Evolutionary conservation across 2,329 filamentous ascomycete species (phyloP).

Genomic region (Sphaerulina populicola): DNA sequence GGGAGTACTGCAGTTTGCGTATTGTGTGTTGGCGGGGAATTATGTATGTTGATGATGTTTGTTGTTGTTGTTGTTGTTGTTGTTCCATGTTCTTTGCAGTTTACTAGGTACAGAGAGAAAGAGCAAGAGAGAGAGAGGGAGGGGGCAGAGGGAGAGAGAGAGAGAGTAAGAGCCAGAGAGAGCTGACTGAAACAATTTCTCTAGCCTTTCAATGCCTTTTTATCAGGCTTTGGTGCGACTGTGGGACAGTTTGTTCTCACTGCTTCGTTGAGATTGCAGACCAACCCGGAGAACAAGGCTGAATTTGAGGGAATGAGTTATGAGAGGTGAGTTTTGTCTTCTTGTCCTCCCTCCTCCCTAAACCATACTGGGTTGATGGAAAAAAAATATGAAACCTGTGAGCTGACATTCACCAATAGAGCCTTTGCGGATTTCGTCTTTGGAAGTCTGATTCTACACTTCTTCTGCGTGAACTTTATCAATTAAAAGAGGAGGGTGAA

Average conservation of each 20-base stretch:
- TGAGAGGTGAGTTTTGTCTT: constrained; percentile 54
- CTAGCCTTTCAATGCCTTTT: constrained; percentile 96
- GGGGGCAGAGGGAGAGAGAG: background rate
- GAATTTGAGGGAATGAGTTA: constrained; percentile 71
- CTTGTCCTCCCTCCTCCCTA: background rate
- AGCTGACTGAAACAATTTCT: background rate
- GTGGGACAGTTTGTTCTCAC: constrained; percentile 97
- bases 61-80: too few relatives aligned
- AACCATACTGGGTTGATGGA: background rate
- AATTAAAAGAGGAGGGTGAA: constrained; percentile 50
- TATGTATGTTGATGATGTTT: constrained; percentile 59
- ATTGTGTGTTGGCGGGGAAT: constrained; percentile 86
- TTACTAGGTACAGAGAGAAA: too few relatives aligned
- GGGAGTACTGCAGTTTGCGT: constrained; percentile 84
- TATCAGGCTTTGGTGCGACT: constrained; percentile 86
- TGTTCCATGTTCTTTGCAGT: too few relatives aligned
- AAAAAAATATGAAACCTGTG: too few relatives aligned
- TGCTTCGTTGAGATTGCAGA: constrained; percentile 83
- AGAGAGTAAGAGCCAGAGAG: background rate
- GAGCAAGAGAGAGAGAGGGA: background rate
- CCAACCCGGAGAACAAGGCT: constrained; percentile 68
- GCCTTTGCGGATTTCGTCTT: constrained; percentile 96
- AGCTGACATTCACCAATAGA: constrained; percentile 40
- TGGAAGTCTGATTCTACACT: constrained; percentile 89
- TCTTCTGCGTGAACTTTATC: constrained; percentile 99